phyloP scores from a whole-genome alignment of 176 grass and related monocot genomes.

The Triticum timopheevii region DNA sequence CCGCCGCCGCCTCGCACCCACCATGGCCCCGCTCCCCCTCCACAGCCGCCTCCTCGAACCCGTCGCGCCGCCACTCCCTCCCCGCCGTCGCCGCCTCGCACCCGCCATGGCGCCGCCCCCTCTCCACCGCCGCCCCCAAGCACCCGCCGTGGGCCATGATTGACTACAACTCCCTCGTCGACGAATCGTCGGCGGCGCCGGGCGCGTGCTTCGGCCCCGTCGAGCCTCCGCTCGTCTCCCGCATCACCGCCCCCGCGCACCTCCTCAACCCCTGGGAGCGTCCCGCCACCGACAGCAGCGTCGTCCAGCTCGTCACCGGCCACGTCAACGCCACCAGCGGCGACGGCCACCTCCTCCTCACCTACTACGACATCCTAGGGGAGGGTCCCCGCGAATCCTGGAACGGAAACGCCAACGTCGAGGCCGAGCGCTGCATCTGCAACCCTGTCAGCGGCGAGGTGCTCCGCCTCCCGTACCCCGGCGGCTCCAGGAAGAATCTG shows the following conservation, averaged over 20 bases:
- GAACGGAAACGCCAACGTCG: background rate
- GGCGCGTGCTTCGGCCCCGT: background rate
- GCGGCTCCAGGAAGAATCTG: background rate
- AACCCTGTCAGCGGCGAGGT: background rate
- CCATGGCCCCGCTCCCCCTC: background rate
- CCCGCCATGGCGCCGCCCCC: background rate
- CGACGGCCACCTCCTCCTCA: background rate
- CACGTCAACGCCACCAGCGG: background rate
- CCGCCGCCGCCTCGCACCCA: background rate
- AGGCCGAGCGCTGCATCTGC: background rate
- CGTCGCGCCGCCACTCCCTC: background rate
- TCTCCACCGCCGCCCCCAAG: background rate
- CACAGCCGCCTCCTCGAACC: background rate
- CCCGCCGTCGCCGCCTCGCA: background rate
- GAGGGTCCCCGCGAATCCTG: background rate
- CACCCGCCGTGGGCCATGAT: background rate
- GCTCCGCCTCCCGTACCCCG: background rate
- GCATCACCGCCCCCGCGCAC: background rate
- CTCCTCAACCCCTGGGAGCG: background rate
- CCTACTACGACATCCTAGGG: background rate
- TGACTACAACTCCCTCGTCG: background rate
- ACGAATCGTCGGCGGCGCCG: background rate
- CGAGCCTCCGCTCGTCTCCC: background rate
- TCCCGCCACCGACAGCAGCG: background rate
- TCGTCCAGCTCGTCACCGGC: background rate